Percentiles rank a stretch among this genome's conserved stretches.
phyloP scores from a whole-genome alignment of 495 filamentous ascomycete genomes.

The Coniosporium apollinis region DNA sequence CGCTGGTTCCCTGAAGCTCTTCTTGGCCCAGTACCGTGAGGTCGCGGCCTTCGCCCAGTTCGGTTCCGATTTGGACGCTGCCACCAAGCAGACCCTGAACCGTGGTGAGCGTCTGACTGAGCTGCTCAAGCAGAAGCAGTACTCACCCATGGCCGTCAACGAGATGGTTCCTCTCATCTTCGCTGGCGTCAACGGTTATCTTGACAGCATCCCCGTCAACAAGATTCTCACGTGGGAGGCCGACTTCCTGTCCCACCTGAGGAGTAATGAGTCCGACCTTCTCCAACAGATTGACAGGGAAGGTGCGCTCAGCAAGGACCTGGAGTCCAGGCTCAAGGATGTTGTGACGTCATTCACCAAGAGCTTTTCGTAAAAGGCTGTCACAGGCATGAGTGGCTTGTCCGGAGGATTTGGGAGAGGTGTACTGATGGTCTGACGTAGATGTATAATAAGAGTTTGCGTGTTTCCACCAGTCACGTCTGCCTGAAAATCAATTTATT shows the following conservation, averaged over 20 bases:
- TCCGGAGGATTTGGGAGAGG: background rate
- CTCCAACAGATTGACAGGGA: slow-evolving; percentile 85
- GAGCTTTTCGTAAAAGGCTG: slow-evolving; percentile 45
- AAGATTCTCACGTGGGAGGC: slow-evolving; percentile 83
- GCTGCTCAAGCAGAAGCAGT: slow-evolving; percentile 99
- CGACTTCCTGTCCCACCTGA: slow-evolving; percentile 84
- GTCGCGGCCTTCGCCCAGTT: slow-evolving; percentile 99
- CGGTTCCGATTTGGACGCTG: slow-evolving; percentile 97
- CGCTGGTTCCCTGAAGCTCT: slow-evolving; percentile 97
- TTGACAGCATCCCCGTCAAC: slow-evolving; percentile 70
- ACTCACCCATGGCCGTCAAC: slow-evolving; percentile 94
- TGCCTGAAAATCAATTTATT: no score
- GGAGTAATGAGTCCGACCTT: slow-evolving; percentile 72
- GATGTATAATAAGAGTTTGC: no score
- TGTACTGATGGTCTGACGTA: no score
- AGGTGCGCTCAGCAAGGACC: slow-evolving; percentile 87
- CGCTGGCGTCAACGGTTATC: slow-evolving; percentile 94
- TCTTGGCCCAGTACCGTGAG: slow-evolving; percentile 99
- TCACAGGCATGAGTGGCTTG: background rate
- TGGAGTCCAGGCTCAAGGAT: slow-evolving; percentile 76
- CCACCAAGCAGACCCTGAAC: slow-evolving; percentile 95
- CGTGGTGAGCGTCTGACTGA: slow-evolving; percentile 99
- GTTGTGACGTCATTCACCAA: slow-evolving; percentile 73
- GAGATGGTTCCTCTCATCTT: slow-evolving; percentile 99
- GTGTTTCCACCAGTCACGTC: no score